A percentile compares a stretch with the other conserved stretches of the same genome.
Conservation (phyloP, 1,284 basidiomycete genomes). For the Ganoderma boninense region DNA sequence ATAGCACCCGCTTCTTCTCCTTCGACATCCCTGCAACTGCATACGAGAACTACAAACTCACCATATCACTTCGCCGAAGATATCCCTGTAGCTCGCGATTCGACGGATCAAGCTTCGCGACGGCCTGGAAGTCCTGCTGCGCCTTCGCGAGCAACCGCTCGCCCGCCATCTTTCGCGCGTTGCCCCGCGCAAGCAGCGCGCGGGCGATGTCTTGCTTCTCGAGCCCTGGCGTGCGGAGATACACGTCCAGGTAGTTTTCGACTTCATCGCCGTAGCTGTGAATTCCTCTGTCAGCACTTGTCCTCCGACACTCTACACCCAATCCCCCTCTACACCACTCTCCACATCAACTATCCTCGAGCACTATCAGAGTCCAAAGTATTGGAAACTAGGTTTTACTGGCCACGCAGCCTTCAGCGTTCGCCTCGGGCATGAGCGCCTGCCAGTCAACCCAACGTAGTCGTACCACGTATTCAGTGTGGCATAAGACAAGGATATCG, state of each 20-base stretch:
- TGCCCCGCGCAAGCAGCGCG: conserved; percentile 64
- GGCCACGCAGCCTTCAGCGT: too few species aligned
- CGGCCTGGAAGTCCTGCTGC: conserved; percentile 68
- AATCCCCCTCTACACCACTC: too few species aligned
- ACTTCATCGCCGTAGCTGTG: conserved; percentile 67
- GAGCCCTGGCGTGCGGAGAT: conserved; percentile 65
- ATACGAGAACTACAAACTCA: conserved; percentile 17
- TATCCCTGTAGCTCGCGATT: conserved; percentile 61
- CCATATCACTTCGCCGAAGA: conserved; percentile 46
- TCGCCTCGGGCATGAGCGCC: too few species aligned
- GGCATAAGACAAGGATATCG: too few species aligned
- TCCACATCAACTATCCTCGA: too few species aligned
- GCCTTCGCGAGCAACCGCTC: conserved; percentile 62
- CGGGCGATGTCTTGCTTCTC: conserved; percentile 56
- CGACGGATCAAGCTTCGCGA: conserved; percentile 63
- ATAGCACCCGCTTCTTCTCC: neutral
- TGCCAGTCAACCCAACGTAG: too few species aligned
- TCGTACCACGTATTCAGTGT: too few species aligned
- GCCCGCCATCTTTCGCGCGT: conserved; percentile 61
- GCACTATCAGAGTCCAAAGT: too few species aligned
- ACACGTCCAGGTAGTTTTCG: conserved; percentile 70
- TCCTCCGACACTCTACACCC: too few species aligned
- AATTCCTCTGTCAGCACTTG: neutral
- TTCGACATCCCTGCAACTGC: neutral
- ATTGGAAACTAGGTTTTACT: too few species aligned